Evolutionary conservation across 306 rosid species (phyloP), one percentile per base, ranked within the genome.

Genomic region (Crataegus laevigata): DNA sequence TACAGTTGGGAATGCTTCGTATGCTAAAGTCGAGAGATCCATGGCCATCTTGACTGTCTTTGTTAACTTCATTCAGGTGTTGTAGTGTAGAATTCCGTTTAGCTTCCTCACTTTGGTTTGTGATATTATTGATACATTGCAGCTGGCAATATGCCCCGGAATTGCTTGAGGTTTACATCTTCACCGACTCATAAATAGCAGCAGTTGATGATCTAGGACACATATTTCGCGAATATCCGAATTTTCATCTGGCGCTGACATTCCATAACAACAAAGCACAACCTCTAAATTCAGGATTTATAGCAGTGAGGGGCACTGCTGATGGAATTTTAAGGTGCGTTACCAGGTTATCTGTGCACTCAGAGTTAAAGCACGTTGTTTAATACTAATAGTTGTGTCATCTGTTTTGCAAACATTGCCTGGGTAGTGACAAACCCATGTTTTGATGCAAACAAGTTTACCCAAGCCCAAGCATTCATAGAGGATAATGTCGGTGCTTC

Each of bases 241-340:
- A 90, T 77, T 91, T 90, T 80, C 88, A 94, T 77, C 68, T 91
- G 78, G 96, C 96, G 59, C 88, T 94, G 68, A 94, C 98, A 65
- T 94, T 91, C 74, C 85, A 97, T 80, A 94, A 94, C 86, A 92
- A 94, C 81, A 94, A 86, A 69, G 96, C 79, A 65, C 98, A 94
- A 69, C 98, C 98, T 73, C 72, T 94, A 73, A 94, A 94, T 88
- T 94, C 97, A 17, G 97, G 98, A 72, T 94, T 91, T 82, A 90
- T 94, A 78, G 98, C 96, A 67, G 96, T 91, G 43, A 89, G 89
- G 92, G 98, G 97, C 72, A 89, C 98, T 61, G 76, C 74, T 40
- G 96, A 84, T 52, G 96, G 96, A 63, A 81, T 94, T 80, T 80
- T 81, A 75, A 94, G 97, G 98, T 94, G 69, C 71, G 30, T 73